Percentiles rank a stretch among this genome's conserved stretches.
phyloP scores from a whole-genome alignment of 2,329 filamentous ascomycete species.

The Stagonosporopsis vannaccii region DNA sequence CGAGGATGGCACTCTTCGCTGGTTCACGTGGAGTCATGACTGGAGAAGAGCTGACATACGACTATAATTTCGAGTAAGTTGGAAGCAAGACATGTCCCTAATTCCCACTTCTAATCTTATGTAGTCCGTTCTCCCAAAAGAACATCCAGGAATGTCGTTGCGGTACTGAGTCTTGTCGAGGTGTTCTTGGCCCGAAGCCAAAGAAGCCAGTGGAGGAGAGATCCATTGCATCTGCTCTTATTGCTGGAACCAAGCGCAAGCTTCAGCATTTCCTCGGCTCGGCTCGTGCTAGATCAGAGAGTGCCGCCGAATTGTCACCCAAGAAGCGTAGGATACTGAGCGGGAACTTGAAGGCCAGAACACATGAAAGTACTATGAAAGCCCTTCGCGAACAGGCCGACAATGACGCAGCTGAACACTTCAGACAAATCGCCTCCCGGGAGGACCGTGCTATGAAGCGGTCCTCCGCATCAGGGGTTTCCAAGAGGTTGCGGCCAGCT shows the following conservation, averaged over 20 bases:
- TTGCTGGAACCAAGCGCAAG: conserved; percentile 47
- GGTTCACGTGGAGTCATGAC: conserved; percentile 90
- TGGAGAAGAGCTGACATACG: conserved; percentile 94
- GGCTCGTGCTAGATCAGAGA: conserved; percentile 29
- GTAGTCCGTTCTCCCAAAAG: conserved; percentile 59
- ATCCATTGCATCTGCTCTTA: conserved; percentile 36
- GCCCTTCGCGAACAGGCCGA: conserved; percentile 37
- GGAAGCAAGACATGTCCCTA: background rate
- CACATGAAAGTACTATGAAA: conserved; percentile 27
- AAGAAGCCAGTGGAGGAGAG: conserved; percentile 55
- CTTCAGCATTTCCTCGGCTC: conserved; percentile 39
- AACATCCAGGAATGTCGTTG: conserved; percentile 71
- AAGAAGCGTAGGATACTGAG: conserved; percentile 42
- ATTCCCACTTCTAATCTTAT: background rate
- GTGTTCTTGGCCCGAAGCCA: conserved; percentile 65
- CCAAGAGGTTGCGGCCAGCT: conserved; percentile 22
- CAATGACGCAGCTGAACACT: conserved; percentile 35
- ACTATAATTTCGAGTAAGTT: conserved; percentile 76
- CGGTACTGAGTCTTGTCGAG: conserved; percentile 66
- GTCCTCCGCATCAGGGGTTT: conserved; percentile 21
- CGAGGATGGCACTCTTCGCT: conserved; percentile 95
- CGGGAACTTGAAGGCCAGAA: conserved; percentile 34
- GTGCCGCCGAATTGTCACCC: conserved; percentile 35
- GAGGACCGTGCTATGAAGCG: conserved; percentile 43
- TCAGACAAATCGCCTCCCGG: conserved; percentile 42